Evolutionary conservation across 495 filamentous ascomycete species (phyloP).

Genomic region (Entonaema liquescens): DNA sequence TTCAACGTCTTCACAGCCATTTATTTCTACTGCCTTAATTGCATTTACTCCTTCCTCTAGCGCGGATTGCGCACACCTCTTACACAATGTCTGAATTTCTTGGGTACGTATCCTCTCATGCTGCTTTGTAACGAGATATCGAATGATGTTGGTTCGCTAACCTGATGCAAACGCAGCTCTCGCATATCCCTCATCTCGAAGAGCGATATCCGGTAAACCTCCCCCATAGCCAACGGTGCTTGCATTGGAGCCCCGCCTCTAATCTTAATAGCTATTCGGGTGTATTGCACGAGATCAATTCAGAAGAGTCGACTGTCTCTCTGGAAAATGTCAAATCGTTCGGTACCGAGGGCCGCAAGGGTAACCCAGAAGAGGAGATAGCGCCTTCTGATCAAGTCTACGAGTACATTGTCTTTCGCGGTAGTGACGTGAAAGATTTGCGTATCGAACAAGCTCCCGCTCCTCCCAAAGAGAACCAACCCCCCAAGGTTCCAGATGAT

Average conservation of each 20-base stretch:
- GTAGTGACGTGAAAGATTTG: constrained; percentile 98
- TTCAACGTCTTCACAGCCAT: constrained; percentile 13
- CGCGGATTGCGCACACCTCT: constrained; percentile 39
- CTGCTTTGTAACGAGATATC: background rate
- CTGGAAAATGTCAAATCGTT: constrained; percentile 93
- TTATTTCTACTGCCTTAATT: constrained; percentile 19
- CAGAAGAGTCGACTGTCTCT: constrained; percentile 93
- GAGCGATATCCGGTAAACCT: constrained; percentile 88
- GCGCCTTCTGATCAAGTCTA: constrained; percentile 83
- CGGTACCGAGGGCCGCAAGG: constrained; percentile 89
- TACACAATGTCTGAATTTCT: constrained; percentile 61
- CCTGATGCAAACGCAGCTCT: constrained; percentile 56
- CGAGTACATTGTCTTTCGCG: constrained; percentile 99
- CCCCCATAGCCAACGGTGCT: constrained; percentile 9
- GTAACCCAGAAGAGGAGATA: constrained; percentile 80
- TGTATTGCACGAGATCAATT: constrained; percentile 96
- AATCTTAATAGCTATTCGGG: constrained; percentile 80
- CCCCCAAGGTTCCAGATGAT: constrained; percentile 87
- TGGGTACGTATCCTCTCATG: constrained; percentile 50
- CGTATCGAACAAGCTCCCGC: constrained; percentile 80
- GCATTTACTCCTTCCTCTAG: constrained; percentile 25
- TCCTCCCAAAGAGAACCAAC: constrained; percentile 72
- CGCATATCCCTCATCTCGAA: constrained; percentile 92
- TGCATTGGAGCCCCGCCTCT: constrained; percentile 42
- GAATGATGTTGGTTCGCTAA: constrained; percentile 34